Base-by-base conservation (phyloP, 2,329 filamentous ascomycete species). In the Aspergillus sp. region DNA sequence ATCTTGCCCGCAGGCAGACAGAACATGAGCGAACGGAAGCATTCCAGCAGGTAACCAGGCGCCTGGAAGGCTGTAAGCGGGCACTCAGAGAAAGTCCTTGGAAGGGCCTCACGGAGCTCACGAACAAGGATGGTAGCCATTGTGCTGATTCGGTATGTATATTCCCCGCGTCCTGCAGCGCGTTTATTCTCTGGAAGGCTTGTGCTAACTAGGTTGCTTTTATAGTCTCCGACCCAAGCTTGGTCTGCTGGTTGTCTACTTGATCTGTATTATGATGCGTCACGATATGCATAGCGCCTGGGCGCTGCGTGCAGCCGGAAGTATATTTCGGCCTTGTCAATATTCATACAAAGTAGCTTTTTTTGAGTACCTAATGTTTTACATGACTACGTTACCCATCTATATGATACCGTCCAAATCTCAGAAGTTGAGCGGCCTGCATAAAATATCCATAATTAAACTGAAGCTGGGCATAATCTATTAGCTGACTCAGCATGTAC, bases 231-330 rank as follows among this genome's bases (percentile, higher is more conserved):
- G 28, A 97, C 95, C 0, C 95, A 99, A 78, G 91, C 95, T 57
- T 99, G 95, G 95, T 97, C 93, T 57, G 91, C 95, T 31, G 91
- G 92, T 23, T 98, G 95, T 76, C 82, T 99, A 72, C 91, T 99
- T 72, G 95, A 99, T 80, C 79, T 99, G 66, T 99, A 97, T 80
- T 93, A 97, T 83, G 95, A 99, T 76, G 94, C 92, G 19, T 83
- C 85, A 28, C 84, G 77, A 60, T 72, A 77, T 61, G 59, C 68
- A 7, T 38, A 59, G 47, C 13, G 28, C 43, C 43, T 52, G 28
- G 34, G n/a, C 38, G 34, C 22, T 49, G 48, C 15, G 30, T 13
- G n/a, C 23, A 53, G 34, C 30, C 38, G 55, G 54, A 28, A 57
- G 31, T 49, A 59, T 49, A 53, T 19, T 54, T 23, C 30, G 8